phyloP scores from a whole-genome alignment of 2,329 filamentous ascomycete species.

The Dactylellina drechsleri region DNA sequence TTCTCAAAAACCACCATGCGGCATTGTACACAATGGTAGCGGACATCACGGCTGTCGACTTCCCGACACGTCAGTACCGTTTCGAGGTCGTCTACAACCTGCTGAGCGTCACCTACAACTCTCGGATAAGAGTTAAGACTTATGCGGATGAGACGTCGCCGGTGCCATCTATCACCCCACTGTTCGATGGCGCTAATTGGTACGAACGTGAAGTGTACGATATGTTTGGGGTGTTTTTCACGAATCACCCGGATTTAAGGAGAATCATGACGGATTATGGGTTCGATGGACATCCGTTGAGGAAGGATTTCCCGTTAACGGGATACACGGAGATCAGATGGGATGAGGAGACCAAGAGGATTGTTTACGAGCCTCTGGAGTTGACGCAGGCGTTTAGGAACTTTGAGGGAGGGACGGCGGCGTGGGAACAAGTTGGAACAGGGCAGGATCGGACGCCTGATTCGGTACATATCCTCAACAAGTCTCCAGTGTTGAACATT shows the following conservation, averaged over 20 bases:
- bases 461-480: constrained; percentile 47
- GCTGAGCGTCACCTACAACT: constrained; percentile 94
- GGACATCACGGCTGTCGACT: constrained; percentile 94
- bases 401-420: constrained; percentile 86
- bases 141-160: constrained; percentile 96
- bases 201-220: constrained; percentile 99
- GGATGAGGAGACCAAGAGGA: constrained; percentile 99
- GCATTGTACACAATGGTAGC: constrained; percentile 95
- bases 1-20: constrained; percentile 96
- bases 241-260: constrained; percentile 91
- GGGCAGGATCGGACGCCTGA: constrained; percentile 57
- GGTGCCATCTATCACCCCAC: constrained; percentile 83
- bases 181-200: constrained; percentile 98
- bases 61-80: constrained; percentile 90
- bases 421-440: constrained; percentile 72
- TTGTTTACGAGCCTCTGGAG: constrained; percentile 96
- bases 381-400: constrained; percentile 98
- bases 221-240: constrained; percentile 96
- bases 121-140: constrained; percentile 96
- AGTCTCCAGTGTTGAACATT: not conserved
- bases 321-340: constrained; percentile 98
- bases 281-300: constrained; percentile 94
- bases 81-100: constrained; percentile 99
- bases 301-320: constrained; percentile 97
- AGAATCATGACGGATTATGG: constrained; percentile 99